Percentiles rank a stretch among this genome's conserved stretches.
Evolutionary conservation across 2,329 filamentous ascomycete species (phyloP).

Genomic region (Epichloe brachyelytri): DNA sequence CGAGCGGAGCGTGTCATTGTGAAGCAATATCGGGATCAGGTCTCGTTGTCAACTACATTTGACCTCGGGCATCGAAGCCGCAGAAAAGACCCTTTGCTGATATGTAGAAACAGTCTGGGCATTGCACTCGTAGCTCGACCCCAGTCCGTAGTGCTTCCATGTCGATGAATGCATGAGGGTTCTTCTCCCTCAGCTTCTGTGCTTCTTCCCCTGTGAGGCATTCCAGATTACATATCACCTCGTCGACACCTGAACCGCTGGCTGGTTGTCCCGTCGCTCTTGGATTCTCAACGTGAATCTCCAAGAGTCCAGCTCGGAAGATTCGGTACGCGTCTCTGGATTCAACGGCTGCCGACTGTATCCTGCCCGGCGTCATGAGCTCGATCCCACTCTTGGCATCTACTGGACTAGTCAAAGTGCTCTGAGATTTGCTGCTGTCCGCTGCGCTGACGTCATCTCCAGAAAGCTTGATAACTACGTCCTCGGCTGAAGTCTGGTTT

Average conservation of each 20-base stretch:
- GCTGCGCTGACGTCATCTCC: neutral
- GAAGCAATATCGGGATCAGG: no score
- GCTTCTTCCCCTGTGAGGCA: neutral
- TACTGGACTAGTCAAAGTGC: neutral
- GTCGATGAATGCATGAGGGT: neutral
- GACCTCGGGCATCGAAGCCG: neutral
- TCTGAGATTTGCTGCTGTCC: neutral
- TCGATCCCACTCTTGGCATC: neutral
- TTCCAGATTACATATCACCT: neutral
- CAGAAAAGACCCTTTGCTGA: neutral
- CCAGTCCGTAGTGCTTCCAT: neutral
- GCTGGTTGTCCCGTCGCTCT: neutral
- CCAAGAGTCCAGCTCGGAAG: neutral
- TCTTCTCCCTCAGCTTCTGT: neutral
- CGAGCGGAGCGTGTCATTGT: no score
- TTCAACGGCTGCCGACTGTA: neutral
- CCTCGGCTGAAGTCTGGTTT: neutral
- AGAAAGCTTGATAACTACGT: neutral
- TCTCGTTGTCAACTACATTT: neutral
- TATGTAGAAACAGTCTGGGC: neutral
- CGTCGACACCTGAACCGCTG: neutral
- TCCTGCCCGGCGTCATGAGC: neutral
- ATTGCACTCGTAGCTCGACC: neutral
- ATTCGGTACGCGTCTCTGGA: neutral
- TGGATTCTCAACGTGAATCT: neutral